phyloP scores from a whole-genome alignment of 1,139 yeast species.

The Kurtzmaniella quercitrusa region DNA sequence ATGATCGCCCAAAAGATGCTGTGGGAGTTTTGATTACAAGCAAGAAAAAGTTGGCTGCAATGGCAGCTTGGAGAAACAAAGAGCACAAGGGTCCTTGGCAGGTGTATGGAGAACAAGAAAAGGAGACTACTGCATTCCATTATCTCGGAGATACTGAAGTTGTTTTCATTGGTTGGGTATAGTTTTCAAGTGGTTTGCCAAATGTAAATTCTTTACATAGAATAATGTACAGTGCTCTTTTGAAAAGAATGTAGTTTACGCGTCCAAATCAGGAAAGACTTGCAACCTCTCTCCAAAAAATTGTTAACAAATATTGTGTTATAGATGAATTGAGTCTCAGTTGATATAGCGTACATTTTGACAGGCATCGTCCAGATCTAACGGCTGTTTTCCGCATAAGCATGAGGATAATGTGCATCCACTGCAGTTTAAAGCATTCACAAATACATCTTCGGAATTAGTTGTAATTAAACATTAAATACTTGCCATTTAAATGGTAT shows the following conservation, averaged over 20 bases:
- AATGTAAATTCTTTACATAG: not conserved
- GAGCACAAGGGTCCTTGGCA: constrained; percentile 16
- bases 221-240: not conserved
- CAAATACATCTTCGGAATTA: no score
- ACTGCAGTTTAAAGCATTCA: no score
- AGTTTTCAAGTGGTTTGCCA: not conserved
- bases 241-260: not conserved
- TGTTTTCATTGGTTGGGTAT: constrained; percentile 11
- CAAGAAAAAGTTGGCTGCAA: constrained; percentile 16
- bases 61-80: constrained; percentile 20
- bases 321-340: no score
- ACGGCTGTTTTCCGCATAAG: no score
- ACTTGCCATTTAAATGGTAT: no score
- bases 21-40: constrained; percentile 14
- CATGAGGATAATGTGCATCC: no score
- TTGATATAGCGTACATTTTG: no score
- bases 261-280: not conserved
- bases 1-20: constrained; percentile 10
- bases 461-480: no score
- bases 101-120: constrained; percentile 15
- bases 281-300: not conserved
- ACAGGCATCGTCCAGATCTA: no score
- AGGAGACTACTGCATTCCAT: constrained; percentile 10
- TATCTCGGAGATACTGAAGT: constrained; percentile 13
- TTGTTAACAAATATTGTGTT: no score